phyloP scores from a whole-genome alignment of 305 asterid species.

The Rubia balearica region DNA sequence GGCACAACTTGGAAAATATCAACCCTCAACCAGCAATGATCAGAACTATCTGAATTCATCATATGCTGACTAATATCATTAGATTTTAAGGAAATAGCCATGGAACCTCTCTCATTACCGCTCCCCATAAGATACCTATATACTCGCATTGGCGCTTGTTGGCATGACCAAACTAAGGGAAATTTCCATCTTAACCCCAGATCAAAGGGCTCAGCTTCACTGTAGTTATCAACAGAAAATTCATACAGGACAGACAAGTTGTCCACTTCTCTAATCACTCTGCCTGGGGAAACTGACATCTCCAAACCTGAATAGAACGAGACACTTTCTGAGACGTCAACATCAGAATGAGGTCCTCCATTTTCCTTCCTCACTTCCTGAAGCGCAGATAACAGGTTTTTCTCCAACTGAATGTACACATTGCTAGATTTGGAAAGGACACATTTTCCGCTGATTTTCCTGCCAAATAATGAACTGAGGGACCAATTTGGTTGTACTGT shows the following conservation, averaged over 20 bases:
- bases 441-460: constrained; percentile 68
- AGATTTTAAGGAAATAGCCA: constrained; percentile 76
- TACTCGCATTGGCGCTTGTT: constrained; percentile 69
- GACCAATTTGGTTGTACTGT: constrained; percentile 74
- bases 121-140: constrained; percentile 90
- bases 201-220: constrained; percentile 56
- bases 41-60: constrained; percentile 27
- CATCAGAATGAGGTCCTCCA: constrained; percentile 26
- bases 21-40: constrained; percentile 50
- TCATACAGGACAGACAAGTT: constrained; percentile 49
- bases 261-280: constrained; percentile 53
- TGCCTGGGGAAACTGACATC: constrained; percentile 52
- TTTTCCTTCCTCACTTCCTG: constrained; percentile 22
- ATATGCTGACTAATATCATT: constrained; percentile 26
- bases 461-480: constrained; percentile 78
- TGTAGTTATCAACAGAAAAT: constrained; percentile 47
- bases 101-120: constrained; percentile 93
- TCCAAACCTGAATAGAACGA: constrained; percentile 43
- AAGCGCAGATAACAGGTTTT: constrained; percentile 48
- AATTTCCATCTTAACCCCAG: constrained; percentile 76
- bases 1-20: constrained; percentile 91
- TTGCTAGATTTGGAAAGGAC: constrained; percentile 66
- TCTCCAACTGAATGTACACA: constrained; percentile 72
- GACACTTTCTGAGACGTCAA: constrained; percentile 23
- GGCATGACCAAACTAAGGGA: constrained; percentile 71